Evolutionary conservation across 345 rosid species (phyloP), one percentile per base, ranked within the genome.

Genomic region (Eutrema yunnanense): DNA sequence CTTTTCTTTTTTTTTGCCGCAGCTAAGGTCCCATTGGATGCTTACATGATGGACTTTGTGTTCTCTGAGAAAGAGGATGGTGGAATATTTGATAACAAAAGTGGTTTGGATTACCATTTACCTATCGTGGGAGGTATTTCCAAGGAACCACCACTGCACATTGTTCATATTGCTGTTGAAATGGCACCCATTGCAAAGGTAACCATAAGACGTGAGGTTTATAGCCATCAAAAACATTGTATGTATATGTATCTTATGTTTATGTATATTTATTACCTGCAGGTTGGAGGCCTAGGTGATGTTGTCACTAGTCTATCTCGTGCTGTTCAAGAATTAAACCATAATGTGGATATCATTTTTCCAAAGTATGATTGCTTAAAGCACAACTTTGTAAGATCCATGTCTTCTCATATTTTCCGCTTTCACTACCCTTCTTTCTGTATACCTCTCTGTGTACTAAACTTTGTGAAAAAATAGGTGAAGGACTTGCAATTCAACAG

Each of bases 111-210:
- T 82, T 94, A 94, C 77, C 98, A 94, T 65, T 54, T 87, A 74
- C 97, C 97, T 8, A 89, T 89, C 10, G 56, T 80, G 67, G 96
- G 89, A 71, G 97, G 95, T 73, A 76, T 87, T 43, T 79, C 66
- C 12, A 89, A 84, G 79, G 97, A 91, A 80, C 91, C 97, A 55
- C 97, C 98, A 43, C 82, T 89, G 87, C 87, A 91, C 74, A 75
- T 94, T 74, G 95, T 94, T 68, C 98, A 94, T 80, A 82, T 94
- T 62, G 84, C 95, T 77, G 96, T 94, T 72, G 97, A 94, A 84
- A 91, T 94, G 97, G 98, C 98, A 50, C 98, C 97, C 36, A 85
- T 94, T 57, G 98, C 97, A 36, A 94, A 91, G 97, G 97, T 89
- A 80, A 69, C 55, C 48, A 3, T 53, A 37, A 30, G 40, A 62